Conservation (phyloP, 2,329 filamentous ascomycete species). For the Blumeria graminis region DNA sequence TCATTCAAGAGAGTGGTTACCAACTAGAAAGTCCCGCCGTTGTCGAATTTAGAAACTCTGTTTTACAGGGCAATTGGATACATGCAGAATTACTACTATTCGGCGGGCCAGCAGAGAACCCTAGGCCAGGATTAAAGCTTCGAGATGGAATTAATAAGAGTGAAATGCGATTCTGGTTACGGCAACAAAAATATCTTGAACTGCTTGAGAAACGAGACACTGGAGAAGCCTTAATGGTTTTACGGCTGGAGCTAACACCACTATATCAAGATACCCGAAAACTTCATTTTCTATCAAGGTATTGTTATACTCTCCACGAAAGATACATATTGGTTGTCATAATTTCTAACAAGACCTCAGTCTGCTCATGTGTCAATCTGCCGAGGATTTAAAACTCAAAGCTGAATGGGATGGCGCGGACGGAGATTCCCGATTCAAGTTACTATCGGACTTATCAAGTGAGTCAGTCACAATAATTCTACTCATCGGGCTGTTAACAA, state of each 20-base stretch:
- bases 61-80: constrained; percentile 58
- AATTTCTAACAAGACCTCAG: constrained; percentile 19
- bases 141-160: constrained; percentile 50
- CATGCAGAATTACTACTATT: constrained; percentile 67
- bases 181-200: constrained; percentile 89
- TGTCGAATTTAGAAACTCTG: constrained; percentile 59
- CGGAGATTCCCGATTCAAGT: constrained; percentile 44
- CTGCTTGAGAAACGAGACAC: constrained; percentile 57
- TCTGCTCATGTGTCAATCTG: constrained; percentile 67
- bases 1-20: constrained; percentile 65
- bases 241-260: constrained; percentile 71
- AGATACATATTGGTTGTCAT: neutral
- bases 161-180: constrained; percentile 66
- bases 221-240: constrained; percentile 50
- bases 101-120: constrained; percentile 20
- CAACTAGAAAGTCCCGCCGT: constrained; percentile 71
- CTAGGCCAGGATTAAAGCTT: constrained; percentile 41
- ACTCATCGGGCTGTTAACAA: constrained; percentile 7
- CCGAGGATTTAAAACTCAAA: constrained; percentile 50
- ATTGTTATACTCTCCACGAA: constrained; percentile 7
- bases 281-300: constrained; percentile 62
- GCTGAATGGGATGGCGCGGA: constrained; percentile 68
- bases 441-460: constrained; percentile 73
- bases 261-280: constrained; percentile 54
- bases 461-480: constrained; percentile 15